Evolutionary conservation across 1,139 yeast species (phyloP), one percentile per base, ranked within the genome.

Genomic region (Candida mesenterica): DNA sequence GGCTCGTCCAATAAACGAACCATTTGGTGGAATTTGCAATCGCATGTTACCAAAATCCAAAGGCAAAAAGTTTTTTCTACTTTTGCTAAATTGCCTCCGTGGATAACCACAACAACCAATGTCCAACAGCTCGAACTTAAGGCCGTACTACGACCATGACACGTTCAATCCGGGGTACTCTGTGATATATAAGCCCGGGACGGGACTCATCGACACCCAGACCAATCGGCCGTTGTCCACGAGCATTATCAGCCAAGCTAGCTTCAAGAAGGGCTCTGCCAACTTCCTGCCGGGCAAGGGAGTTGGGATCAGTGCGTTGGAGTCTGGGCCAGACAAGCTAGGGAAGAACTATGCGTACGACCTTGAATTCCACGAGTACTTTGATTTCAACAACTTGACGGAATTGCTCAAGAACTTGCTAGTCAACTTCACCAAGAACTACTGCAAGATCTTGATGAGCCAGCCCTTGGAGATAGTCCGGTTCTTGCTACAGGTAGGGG

Each of bases 401-500:
- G 84, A 78, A 44, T 57, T 82, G 33, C 45, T 77, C 12, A 65
- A 68, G 43, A 75, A 77, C 47, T 59, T 86, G 55, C 49, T 72
- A 35, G 69, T 73, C 57, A 78, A 85, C 29, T 80, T 87, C 48
- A 53, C 80, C 33, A 77, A 78, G 46, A 82, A 80, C 44, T 89
- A 89, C 61, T 61, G 77, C 40, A 80, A 77, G 44, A 77, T 82
- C 33, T 57, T 87, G 26, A 56, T 84, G 16, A 77, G 88, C 15
- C 97, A 92, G 58, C 98, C 98, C 1, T 82, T 90, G 58, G 97
- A 92, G 51, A 84, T 87, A 23, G 79, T 87, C 4, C 71, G 95
- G 37, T 67, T 88, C 43, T 69, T 89, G 27, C 60, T 89, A 39
- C 98, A 92, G 57, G 84, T 87, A 22, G 96, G 95, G 2, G 77